Percentiles rank a stretch among this genome's conserved stretches.
These are phyloP conservation scores for Liriodendron chinense DNA, from an alignment of 164 flowering plant genomes.

Conservation along the genomic window DNA sequence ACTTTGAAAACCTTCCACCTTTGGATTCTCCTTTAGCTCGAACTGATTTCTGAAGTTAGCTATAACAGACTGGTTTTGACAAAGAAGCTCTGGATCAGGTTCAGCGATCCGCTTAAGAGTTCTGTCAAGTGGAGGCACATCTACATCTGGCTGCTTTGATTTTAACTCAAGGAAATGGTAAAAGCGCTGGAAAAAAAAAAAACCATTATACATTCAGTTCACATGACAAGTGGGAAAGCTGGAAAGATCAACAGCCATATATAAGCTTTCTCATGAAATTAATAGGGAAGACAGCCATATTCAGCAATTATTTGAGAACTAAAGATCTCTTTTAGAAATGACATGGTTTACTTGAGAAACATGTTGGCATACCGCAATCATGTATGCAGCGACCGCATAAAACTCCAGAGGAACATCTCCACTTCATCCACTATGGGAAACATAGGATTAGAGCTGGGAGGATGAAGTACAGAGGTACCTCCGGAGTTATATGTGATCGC, in stretches of 20 bases:
- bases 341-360: too few relatives aligned
- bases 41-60: slow-evolving; percentile 54
- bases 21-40: slow-evolving; percentile 76
- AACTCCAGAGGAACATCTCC: too few relatives aligned
- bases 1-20: slow-evolving; percentile 36
- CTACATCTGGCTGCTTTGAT: slow-evolving; percentile 68
- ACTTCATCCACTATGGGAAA: too few relatives aligned
- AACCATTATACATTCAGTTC: not conserved
- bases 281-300: not conserved
- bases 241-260: not conserved
- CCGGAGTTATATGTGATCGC: too few relatives aligned
- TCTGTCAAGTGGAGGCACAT: slow-evolving; percentile 79
- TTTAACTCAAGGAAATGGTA: slow-evolving; percentile 70
- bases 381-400: too few relatives aligned
- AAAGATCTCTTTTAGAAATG: not conserved
- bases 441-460: too few relatives aligned
- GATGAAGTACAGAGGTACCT: too few relatives aligned
- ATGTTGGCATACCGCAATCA: too few relatives aligned
- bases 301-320: not conserved
- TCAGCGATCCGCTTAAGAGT: slow-evolving; percentile 71
- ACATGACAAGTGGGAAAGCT: not conserved
- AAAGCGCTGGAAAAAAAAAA: slow-evolving; percentile 59
- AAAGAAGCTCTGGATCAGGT: slow-evolving; percentile 69
- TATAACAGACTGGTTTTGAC: slow-evolving; percentile 42
- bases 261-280: not conserved